Percentiles rank a stretch among this genome's conserved stretches.
These are phyloP conservation scores for Aureobasidium sp. DNA, from an alignment of 2,329 filamentous ascomycete species.

Conservation along the genomic window DNA sequence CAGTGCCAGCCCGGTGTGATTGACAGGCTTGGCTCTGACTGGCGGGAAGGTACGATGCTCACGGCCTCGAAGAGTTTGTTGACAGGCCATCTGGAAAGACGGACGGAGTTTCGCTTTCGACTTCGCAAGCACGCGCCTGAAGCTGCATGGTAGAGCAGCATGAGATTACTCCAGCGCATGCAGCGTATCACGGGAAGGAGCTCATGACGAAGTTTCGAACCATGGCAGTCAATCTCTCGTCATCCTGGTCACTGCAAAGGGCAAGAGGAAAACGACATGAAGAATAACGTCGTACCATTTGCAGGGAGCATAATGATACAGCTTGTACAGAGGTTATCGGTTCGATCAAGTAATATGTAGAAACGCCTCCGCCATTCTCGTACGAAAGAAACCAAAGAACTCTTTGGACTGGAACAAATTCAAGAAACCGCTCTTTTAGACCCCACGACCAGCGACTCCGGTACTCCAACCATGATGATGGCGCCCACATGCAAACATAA, in stretches of 20 bases:
- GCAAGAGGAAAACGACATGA: not conserved
- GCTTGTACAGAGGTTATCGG: conserved; percentile 8
- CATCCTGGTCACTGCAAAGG: not conserved
- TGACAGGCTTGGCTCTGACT: not conserved
- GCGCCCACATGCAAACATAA: conserved; percentile 12
- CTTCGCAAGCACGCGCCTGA: not conserved
- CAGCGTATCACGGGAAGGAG: not conserved
- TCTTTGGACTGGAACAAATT: conserved; percentile 7
- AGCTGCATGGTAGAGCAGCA: not conserved
- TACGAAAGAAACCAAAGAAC: conserved; percentile 2
- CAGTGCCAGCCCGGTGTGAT: not conserved
- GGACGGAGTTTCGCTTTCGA: not conserved
- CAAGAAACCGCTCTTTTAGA: conserved; percentile 11
- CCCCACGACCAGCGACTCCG: conserved; percentile 10
- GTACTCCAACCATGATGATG: conserved; percentile 10
- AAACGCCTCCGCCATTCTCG: conserved; percentile 10
- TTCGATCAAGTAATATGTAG: conserved; percentile 6
- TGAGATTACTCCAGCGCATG: not conserved
- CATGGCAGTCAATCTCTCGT: not conserved
- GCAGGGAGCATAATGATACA: conserved; percentile 8
- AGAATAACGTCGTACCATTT: conserved; percentile 5
- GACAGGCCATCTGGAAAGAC: not conserved
- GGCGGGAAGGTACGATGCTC: too few species aligned
- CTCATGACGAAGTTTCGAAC: not conserved
- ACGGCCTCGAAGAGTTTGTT: not conserved